These are phyloP conservation scores for Amanita polypyramis DNA, from an alignment of 768 basidiomycete species.

Conservation along the genomic window DNA sequence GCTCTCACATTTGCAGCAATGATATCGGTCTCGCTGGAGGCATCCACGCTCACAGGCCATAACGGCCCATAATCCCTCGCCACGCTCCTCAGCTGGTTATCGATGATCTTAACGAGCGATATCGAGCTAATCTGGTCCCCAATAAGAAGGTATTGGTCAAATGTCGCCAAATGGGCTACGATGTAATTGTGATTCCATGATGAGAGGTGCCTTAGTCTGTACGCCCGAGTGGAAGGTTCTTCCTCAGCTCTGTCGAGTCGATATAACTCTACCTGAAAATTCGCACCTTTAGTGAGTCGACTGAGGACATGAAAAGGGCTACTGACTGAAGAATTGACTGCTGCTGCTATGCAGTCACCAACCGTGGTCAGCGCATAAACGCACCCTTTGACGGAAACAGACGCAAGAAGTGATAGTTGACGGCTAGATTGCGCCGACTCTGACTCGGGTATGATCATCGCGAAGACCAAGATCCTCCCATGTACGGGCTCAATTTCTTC, in stretches of 20 bases:
- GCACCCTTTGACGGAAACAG: constrained; percentile 46
- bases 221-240: constrained; percentile 20
- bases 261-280: constrained; percentile 35
- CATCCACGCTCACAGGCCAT: constrained; percentile 62
- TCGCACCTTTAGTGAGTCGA: constrained; percentile 1
- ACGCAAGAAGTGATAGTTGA: constrained; percentile 30
- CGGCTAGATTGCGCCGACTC: constrained; percentile 16
- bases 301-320: neutral
- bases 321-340: constrained; percentile 70
- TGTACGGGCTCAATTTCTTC: constrained; percentile 39
- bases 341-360: constrained; percentile 46
- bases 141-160: constrained; percentile 42
- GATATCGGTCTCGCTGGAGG: constrained; percentile 40
- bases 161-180: constrained; percentile 54
- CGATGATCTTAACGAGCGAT: constrained; percentile 47
- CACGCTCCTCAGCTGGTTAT: constrained; percentile 35
- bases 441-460: constrained; percentile 19
- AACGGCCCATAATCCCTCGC: constrained; percentile 70
- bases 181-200: constrained; percentile 81
- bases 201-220: constrained; percentile 31
- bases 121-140: constrained; percentile 79
- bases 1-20: constrained; percentile 67
- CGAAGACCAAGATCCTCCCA: constrained; percentile 56
- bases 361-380: constrained; percentile 53
- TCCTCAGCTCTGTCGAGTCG: constrained; percentile 23